These are phyloP conservation scores for Kalaharituber pfeilii DNA, from an alignment of 2,329 filamentous ascomycete genomes.

Conservation along the genomic window DNA sequence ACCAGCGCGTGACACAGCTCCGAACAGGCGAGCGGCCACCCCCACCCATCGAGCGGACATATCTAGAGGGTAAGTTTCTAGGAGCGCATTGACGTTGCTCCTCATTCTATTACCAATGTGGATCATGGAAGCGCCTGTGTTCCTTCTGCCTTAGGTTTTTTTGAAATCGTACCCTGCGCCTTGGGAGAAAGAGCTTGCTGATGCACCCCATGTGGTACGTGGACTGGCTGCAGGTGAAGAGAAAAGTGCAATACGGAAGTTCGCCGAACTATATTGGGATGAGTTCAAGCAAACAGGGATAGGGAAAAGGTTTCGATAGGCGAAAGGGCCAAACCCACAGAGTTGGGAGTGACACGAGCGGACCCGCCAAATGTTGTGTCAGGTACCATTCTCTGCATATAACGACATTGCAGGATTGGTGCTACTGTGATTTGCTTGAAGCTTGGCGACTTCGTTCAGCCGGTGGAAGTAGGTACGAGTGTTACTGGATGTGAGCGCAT, in stretches of 20 bases:
- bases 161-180: too few relatives aligned
- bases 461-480: too few relatives aligned
- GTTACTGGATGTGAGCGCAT: too few relatives aligned
- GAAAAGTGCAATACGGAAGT: not conserved
- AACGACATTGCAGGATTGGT: not conserved
- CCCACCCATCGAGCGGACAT: not conserved
- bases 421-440: too few relatives aligned
- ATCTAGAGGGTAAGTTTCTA: not conserved
- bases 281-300: not conserved
- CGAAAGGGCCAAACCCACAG: not conserved
- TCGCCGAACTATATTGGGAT: not conserved
- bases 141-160: not conserved
- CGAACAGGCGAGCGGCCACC: not conserved
- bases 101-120: not conserved
- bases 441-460: too few relatives aligned
- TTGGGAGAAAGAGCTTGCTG: too few relatives aligned
- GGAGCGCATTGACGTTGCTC: too few relatives aligned
- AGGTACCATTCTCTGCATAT: not conserved
- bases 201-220: not conserved
- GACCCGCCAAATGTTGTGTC: not conserved
- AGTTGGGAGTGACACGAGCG: not conserved
- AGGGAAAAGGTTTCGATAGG: not conserved
- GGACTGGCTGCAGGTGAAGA: not conserved
- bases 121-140: not conserved
- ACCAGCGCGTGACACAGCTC: not conserved